phyloP scores from a whole-genome alignment of 179 eudicot genomes.

The Patellifolia procumbens region DNA sequence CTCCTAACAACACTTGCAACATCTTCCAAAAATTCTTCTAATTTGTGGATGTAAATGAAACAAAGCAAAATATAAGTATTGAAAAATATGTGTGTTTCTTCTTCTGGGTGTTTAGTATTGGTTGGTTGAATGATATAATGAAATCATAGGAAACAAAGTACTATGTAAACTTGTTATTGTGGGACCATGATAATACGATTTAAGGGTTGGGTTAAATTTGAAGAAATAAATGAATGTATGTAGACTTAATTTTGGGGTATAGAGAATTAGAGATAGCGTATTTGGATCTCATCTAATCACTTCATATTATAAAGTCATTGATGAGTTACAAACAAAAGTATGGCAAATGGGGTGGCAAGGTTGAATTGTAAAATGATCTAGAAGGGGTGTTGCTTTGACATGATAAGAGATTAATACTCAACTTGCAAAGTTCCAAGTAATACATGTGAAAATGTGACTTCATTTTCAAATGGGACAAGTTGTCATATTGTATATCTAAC shows the following conservation, averaged over 20 bases:
- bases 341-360: not conserved
- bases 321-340: no score
- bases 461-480: no score
- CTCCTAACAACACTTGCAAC: slow-evolving; percentile 26
- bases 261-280: no score
- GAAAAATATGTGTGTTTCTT: no score
- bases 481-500: no score
- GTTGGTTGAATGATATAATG: not conserved
- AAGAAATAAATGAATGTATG: not conserved
- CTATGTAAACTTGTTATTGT: no score
- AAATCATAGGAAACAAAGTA: no score
- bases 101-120: not conserved
- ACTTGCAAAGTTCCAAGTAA: not conserved
- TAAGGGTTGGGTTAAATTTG: not conserved
- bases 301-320: not conserved
- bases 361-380: not conserved
- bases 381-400: not conserved
- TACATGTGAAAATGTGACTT: no score
- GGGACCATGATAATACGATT: no score
- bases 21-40: not conserved
- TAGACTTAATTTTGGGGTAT: not conserved
- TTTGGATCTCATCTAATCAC: not conserved
- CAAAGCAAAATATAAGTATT: not conserved
- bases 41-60: not conserved
- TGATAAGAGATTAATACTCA: not conserved